Conservation (phyloP, 768 basidiomycete species). For the Krasilnikovozyma curviuscula region DNA sequence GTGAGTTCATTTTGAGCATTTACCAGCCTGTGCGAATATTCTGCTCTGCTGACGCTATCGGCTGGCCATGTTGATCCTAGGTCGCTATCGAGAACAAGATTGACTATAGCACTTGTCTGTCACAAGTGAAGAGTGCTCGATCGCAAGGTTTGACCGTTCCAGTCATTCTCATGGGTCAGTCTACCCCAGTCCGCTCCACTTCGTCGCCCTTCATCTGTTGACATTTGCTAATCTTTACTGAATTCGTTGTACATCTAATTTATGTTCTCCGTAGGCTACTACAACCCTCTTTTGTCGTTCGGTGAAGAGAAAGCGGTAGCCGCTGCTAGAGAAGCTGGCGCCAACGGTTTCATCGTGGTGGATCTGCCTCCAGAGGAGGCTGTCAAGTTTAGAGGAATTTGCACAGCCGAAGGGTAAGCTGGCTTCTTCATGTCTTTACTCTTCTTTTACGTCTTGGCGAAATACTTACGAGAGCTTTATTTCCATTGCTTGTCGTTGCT, state of each 20-base stretch:
- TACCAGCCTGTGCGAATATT: neutral
- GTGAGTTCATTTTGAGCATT: constrained; percentile 32
- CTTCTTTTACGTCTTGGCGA: neutral
- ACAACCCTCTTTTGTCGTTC: constrained; percentile 86
- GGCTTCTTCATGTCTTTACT: neutral
- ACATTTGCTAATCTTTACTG: neutral
- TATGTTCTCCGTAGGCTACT: constrained; percentile 49
- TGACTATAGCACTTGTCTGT: constrained; percentile 55
- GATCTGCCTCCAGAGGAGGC: constrained; percentile 97
- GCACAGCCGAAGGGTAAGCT: constrained; percentile 54
- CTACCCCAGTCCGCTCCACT: neutral
- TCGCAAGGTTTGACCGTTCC: constrained; percentile 63
- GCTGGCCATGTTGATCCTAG: constrained; percentile 32
- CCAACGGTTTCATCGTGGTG: constrained; percentile 93
- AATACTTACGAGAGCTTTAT: neutral
- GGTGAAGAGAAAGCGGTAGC: constrained; percentile 85
- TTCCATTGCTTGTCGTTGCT: constrained; percentile 1
- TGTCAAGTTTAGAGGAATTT: constrained; percentile 69
- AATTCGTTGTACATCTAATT: neutral
- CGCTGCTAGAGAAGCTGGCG: constrained; percentile 74
- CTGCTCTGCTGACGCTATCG: neutral
- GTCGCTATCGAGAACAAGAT: constrained; percentile 64
- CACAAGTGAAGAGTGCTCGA: constrained; percentile 57
- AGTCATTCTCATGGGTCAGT: constrained; percentile 78
- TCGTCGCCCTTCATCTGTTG: neutral